phyloP scores from a whole-genome alignment of 2,329 filamentous ascomycete genomes.

The Stylonectria norvegica region DNA sequence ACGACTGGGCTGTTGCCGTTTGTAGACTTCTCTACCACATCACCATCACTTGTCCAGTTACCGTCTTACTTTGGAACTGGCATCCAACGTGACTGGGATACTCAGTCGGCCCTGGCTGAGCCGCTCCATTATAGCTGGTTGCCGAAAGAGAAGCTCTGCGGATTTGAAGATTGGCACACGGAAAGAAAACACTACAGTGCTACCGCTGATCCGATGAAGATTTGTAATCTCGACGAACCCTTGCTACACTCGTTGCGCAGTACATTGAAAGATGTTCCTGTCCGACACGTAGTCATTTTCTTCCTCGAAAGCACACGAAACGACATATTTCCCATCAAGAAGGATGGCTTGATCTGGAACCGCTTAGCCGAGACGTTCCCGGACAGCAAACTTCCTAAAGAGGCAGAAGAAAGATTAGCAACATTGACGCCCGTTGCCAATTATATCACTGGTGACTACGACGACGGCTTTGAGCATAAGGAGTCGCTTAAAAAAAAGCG shows the following conservation, averaged over 20 bases:
- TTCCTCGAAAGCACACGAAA: constrained; percentile 44
- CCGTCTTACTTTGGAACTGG: constrained; percentile 24
- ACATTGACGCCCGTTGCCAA: constrained; percentile 32
- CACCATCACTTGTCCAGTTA: constrained; percentile 27
- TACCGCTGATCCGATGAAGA: constrained; percentile 36
- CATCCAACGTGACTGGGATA: constrained; percentile 26
- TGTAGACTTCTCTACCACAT: constrained; percentile 31
- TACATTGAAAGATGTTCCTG: constrained; percentile 30
- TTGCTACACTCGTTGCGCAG: constrained; percentile 27
- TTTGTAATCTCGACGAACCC: constrained; percentile 37
- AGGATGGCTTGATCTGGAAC: constrained; percentile 36
- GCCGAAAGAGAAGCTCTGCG: constrained; percentile 15
- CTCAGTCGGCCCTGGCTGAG: constrained; percentile 24
- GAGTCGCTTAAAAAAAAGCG: constrained; percentile 14
- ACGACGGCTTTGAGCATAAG: constrained; percentile 32
- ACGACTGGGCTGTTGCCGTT: constrained; percentile 33
- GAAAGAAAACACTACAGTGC: constrained; percentile 33
- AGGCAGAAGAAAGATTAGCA: constrained; percentile 27
- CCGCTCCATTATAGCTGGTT: constrained; percentile 24
- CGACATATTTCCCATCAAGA: constrained; percentile 44
- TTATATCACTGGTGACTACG: constrained; percentile 34
- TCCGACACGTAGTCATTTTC: constrained; percentile 43
- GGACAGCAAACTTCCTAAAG: constrained; percentile 31
- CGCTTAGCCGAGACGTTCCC: constrained; percentile 32
- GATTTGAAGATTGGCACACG: constrained; percentile 28